phyloP scores from a whole-genome alignment of 345 rosid genomes.

The Acer negundo region DNA sequence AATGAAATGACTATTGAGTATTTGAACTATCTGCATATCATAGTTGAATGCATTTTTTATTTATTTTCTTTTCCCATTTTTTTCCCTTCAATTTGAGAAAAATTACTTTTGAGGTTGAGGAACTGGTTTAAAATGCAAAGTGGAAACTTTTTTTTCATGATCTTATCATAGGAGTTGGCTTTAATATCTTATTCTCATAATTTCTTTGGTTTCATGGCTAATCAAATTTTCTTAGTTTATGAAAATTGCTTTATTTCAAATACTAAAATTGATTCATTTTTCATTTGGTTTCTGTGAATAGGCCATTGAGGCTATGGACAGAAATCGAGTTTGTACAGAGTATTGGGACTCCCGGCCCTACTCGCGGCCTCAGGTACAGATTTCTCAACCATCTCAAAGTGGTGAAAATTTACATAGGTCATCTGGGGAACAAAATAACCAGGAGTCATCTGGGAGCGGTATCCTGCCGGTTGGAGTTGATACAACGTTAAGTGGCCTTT shows the following conservation, averaged over 20 bases:
- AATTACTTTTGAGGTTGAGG: neutral
- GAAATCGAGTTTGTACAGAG: constrained; percentile 75
- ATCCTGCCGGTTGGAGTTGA: constrained; percentile 38
- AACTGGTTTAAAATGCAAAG: neutral
- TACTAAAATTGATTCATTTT: neutral
- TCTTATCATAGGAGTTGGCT: no score
- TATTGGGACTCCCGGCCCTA: constrained; percentile 98
- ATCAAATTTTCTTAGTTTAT: neutral
- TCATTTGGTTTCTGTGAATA: constrained; percentile 29
- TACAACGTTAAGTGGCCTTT: constrained; percentile 46
- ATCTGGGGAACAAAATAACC: constrained; percentile 28
- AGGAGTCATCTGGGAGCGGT: constrained; percentile 25
- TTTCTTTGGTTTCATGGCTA: neutral
- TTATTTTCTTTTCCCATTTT: neutral
- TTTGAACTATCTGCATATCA: neutral
- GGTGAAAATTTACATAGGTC: constrained; percentile 21
- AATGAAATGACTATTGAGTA: no score
- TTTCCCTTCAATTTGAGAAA: neutral
- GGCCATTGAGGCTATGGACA: constrained; percentile 91
- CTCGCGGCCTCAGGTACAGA: constrained; percentile 77
- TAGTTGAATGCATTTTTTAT: neutral
- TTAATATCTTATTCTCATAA: neutral
- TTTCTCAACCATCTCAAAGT: constrained; percentile 48
- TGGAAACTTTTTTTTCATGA: neutral
- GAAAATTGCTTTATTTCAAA: neutral